Percentiles rank a stretch among this genome's conserved stretches.
Evolutionary conservation across 768 basidiomycete genomes (phyloP).

Genomic region (Suillus lakei): DNA sequence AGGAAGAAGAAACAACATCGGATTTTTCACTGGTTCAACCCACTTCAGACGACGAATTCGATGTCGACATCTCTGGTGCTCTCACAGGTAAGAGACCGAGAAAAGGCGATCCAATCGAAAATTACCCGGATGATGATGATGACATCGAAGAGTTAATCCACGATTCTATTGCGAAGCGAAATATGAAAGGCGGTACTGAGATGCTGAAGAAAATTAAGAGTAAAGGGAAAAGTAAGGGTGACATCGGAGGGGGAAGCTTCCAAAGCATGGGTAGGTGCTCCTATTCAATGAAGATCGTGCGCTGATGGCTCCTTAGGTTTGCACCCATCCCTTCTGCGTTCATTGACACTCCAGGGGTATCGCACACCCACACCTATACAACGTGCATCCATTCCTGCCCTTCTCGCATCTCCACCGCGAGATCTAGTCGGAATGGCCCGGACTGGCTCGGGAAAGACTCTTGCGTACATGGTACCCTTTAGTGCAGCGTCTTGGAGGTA

Average conservation of each 20-base stretch:
- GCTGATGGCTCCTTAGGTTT: conserved; percentile 56
- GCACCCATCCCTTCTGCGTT: conserved; percentile 80
- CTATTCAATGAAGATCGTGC: background rate
- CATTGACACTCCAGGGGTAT: conserved; percentile 90
- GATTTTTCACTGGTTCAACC: conserved; percentile 16
- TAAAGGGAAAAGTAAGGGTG: conserved; percentile 72
- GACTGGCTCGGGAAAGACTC: conserved; percentile 96
- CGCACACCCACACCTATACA: conserved; percentile 97
- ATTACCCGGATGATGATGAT: conserved; percentile 43
- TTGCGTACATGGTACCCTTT: conserved; percentile 97
- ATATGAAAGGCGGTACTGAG: conserved; percentile 76
- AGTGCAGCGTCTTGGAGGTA: conserved; percentile 81
- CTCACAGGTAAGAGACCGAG: conserved; percentile 53
- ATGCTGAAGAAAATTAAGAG: conserved; percentile 79
- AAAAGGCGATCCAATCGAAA: conserved; percentile 9
- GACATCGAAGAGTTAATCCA: conserved; percentile 69
- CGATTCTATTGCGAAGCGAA: conserved; percentile 69
- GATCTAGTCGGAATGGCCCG: conserved; percentile 99
- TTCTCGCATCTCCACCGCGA: conserved; percentile 82
- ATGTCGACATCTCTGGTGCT: conserved; percentile 70
- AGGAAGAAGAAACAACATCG: conserved; percentile 16
- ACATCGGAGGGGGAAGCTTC: conserved; percentile 92
- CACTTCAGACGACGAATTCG: conserved; percentile 49
- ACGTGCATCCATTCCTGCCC: conserved; percentile 82
- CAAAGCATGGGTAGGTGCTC: conserved; percentile 86